phyloP scores from a whole-genome alignment of 495 filamentous ascomycete species.

The Lichenothelia convexa region DNA sequence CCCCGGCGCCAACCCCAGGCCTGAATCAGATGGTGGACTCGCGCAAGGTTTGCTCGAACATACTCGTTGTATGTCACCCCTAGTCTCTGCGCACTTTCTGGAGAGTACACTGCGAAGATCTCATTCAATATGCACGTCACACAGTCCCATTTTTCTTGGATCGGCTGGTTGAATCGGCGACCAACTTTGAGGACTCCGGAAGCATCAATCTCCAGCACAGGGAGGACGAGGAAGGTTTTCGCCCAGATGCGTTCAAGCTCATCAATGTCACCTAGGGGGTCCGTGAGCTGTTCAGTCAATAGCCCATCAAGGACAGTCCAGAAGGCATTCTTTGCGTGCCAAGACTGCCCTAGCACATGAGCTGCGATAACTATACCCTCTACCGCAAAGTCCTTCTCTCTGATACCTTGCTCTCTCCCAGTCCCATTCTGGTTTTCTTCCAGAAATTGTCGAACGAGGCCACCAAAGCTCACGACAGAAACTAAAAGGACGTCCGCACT shows the following conservation, averaged over 20 bases:
- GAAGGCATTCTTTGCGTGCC: slow-evolving; percentile 29
- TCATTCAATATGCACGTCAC: slow-evolving; percentile 47
- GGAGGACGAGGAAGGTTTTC: slow-evolving; percentile 53
- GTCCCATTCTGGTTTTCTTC: slow-evolving; percentile 36
- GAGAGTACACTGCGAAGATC: slow-evolving; percentile 43
- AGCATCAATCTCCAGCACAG: slow-evolving; percentile 57
- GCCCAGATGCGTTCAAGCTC: slow-evolving; percentile 56
- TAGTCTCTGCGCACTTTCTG: slow-evolving; percentile 31
- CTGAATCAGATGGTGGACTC: slow-evolving; percentile 63
- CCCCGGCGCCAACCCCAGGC: slow-evolving; percentile 77
- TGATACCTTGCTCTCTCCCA: slow-evolving; percentile 47
- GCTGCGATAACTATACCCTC: slow-evolving; percentile 51
- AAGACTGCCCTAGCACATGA: slow-evolving; percentile 33
- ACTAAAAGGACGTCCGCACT: no score
- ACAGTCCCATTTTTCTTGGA: slow-evolving; percentile 52
- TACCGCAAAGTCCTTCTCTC: slow-evolving; percentile 32
- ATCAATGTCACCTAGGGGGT: slow-evolving; percentile 29
- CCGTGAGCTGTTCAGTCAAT: slow-evolving; percentile 20
- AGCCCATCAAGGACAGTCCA: slow-evolving; percentile 38
- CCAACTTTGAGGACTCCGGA: slow-evolving; percentile 42
- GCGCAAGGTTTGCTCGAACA: slow-evolving; percentile 48
- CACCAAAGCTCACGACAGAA: no score
- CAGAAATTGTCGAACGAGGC: slow-evolving; percentile 29
- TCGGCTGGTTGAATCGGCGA: slow-evolving; percentile 28
- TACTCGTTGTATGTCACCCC: slow-evolving; percentile 62